Base-by-base conservation (phyloP, 73 alveolate genomes). In the Paramecium biaurelia region DNA sequence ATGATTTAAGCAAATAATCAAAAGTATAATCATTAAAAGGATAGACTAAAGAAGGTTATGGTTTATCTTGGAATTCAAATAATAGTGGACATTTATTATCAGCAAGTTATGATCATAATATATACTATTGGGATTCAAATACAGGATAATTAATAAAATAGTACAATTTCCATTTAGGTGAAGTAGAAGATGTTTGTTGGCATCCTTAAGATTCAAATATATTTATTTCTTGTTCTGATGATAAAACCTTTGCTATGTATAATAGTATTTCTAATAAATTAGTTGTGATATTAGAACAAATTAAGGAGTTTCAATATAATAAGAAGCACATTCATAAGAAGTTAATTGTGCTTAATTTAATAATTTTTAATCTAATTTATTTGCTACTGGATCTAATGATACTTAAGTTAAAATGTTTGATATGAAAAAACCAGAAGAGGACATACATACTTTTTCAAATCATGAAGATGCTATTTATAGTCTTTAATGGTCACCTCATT, bases 141-240 rank as follows among this genome's bases (percentile, higher is more conserved):
- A 87, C 85, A 67, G 97, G 93, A 34, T 5, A 79, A 79, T 23
- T 41, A 11, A 79, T 79, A 23, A n/a, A 28, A 9, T 10, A 8
- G 9, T 79, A 43, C 34, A 42, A 28, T 45, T 41, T 37, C 76
- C 95, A 95, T 45, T 53, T 93, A 53, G 97, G 95, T 24, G 96
- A 95, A 11, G 99, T 98, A 0, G 99, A 98, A 94, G 99, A 98
- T 93, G 99, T 98, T 18, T 93, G 97, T 28, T 97, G 98, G 97
- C 96, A 96, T 93, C 93, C 95, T 67, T 43, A 88, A 32, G 93
- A 92, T 85, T 97, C 95, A 47, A 95, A 96, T 85, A 85, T 96
- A 18, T 98, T 98, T 76, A 99, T 98, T n/a, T 93, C 99, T 2
- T 98, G 98, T 88, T 95, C 99, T 5, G 99, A 97, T 94, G 99